Evolutionary conservation across 768 basidiomycete genomes (phyloP).

Genomic region (Sistotremastrum suecicum): DNA sequence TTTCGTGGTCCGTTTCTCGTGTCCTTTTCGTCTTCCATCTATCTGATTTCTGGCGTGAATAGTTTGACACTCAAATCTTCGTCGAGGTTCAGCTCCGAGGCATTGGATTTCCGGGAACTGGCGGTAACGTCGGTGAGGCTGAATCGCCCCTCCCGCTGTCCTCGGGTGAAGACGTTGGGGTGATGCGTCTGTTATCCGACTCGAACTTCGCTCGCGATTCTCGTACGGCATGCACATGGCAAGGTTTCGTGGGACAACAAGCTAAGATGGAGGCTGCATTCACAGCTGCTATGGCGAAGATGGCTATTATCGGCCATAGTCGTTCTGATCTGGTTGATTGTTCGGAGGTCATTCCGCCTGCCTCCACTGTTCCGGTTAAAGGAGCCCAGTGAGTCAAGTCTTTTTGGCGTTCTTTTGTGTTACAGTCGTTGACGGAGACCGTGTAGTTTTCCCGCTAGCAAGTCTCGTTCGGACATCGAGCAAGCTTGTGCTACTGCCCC

Average conservation of each 20-base stretch:
- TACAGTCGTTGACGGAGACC: not conserved
- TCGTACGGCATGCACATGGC: conserved; percentile 22
- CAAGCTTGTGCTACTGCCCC: conserved; percentile 14
- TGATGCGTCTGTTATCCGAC: conserved; percentile 23
- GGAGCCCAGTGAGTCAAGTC: not conserved
- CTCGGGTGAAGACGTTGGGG: conserved; percentile 7
- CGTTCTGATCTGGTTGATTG: conserved; percentile 14
- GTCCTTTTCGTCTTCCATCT: conserved; percentile 4
- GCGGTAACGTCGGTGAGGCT: conserved; percentile 16
- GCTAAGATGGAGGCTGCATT: conserved; percentile 14
- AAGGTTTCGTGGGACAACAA: conserved; percentile 14
- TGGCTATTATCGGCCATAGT: conserved; percentile 17
- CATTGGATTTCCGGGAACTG: conserved; percentile 11
- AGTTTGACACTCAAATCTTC: conserved; percentile 9
- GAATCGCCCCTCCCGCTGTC: conserved; percentile 13
- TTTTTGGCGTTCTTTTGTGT: not conserved
- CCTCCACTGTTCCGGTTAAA: conserved; percentile 2
- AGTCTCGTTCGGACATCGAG: conserved; percentile 15
- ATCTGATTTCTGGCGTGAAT: too few relatives aligned
- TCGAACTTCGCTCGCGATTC: conserved; percentile 18
- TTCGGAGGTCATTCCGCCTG: conserved; percentile 9
- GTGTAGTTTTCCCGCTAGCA: conserved; percentile 17
- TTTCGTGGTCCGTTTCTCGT: not conserved
- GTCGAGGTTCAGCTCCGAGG: conserved; percentile 8
- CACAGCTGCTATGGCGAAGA: conserved; percentile 20